These are phyloP conservation scores for Magnaporthiopsis incrustans DNA, from an alignment of 2,329 filamentous ascomycete species.

Conservation along the genomic window DNA sequence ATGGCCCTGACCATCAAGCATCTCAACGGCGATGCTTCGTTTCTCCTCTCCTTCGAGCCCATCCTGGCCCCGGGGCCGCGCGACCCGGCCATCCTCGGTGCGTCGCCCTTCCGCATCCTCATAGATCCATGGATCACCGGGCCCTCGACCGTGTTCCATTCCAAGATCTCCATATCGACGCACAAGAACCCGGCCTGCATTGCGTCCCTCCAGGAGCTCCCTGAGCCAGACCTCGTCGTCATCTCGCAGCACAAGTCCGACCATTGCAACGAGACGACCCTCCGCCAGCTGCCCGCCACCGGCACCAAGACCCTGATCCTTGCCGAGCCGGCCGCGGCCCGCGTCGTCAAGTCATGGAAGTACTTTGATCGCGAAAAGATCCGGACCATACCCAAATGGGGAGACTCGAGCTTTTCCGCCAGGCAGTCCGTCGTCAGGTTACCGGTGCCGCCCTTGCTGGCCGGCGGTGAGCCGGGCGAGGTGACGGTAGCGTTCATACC, in stretches of 20 bases:
- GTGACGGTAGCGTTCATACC: slow-evolving; percentile 62
- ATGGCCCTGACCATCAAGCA: slow-evolving; percentile 60
- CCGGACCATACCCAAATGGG: slow-evolving; percentile 36
- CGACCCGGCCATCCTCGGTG: slow-evolving; percentile 18
- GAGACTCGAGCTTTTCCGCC: slow-evolving; percentile 27
- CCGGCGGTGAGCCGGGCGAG: slow-evolving; percentile 51
- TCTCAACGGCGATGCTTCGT: slow-evolving; percentile 57
- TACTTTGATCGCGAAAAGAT: slow-evolving; percentile 52
- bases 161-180: slow-evolving; percentile 51
- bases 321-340: slow-evolving; percentile 56
- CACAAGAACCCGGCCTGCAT: slow-evolving; percentile 50
- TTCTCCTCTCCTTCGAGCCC: slow-evolving; percentile 55
- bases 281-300: slow-evolving; percentile 51
- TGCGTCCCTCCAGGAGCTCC: slow-evolving; percentile 36
- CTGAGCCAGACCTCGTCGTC: slow-evolving; percentile 36
- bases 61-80: slow-evolving; percentile 25
- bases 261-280: slow-evolving; percentile 62
- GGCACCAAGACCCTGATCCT: slow-evolving; percentile 53
- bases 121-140: slow-evolving; percentile 65
- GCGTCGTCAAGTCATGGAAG: slow-evolving; percentile 58
- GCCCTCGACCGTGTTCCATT: slow-evolving; percentile 50
- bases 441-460: slow-evolving; percentile 42
- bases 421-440: slow-evolving; percentile 33
- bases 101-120: slow-evolving; percentile 55
- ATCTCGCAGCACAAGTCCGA: slow-evolving; percentile 46